phyloP scores from a whole-genome alignment of 352 stramenopile genomes.

The Aphanomyces stellatus region DNA sequence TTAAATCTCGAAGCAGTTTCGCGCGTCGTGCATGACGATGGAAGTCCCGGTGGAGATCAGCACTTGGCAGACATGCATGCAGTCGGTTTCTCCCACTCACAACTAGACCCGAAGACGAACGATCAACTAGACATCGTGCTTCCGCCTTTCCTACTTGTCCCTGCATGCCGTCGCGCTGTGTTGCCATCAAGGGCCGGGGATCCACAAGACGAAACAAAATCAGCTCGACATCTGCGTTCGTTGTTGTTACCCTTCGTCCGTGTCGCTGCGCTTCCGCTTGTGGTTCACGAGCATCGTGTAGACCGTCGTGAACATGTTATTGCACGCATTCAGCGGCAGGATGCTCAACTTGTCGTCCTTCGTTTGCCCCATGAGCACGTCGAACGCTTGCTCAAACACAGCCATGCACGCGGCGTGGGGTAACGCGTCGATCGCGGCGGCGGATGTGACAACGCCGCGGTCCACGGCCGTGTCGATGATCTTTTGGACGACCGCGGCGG shows the following conservation, averaged over 20 bases:
- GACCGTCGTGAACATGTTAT: constrained; percentile 6
- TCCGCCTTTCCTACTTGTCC: no score
- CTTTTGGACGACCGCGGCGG: constrained; percentile 2
- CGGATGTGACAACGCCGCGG: background rate
- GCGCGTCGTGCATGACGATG: no score
- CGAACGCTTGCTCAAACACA: background rate
- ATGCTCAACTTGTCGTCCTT: background rate
- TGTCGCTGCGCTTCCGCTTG: constrained; percentile 1
- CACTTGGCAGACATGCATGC: no score
- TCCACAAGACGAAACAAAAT: no score
- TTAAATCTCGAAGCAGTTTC: no score
- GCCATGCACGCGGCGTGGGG: background rate
- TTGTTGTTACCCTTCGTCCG: background rate
- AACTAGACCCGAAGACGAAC: no score
- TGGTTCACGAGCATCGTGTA: constrained; percentile 10
- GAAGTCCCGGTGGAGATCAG: no score
- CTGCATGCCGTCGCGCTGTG: no score
- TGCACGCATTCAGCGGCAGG: background rate
- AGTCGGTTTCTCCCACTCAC: no score
- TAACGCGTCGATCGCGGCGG: background rate
- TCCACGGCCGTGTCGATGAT: constrained; percentile 7
- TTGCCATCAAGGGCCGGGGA: no score
- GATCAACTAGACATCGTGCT: no score
- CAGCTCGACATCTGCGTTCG: background rate
- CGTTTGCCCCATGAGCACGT: background rate